These are phyloP conservation scores for Acacia pycnantha DNA, from an alignment of 331 rosid species.

Conservation along the genomic window DNA sequence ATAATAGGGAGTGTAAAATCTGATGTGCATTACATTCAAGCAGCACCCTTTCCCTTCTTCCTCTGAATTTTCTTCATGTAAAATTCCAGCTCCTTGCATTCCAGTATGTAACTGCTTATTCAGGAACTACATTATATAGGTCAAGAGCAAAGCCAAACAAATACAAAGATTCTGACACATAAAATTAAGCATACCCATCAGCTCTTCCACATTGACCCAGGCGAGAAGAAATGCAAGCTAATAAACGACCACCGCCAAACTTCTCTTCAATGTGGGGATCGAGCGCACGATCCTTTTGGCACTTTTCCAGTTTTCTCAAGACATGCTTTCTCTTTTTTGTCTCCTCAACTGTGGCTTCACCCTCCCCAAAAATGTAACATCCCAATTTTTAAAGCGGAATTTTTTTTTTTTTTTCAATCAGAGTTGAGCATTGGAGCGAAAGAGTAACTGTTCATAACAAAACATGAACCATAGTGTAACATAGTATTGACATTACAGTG, in stretches of 20 bases:
- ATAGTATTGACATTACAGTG: too few species aligned
- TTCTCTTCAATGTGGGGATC: slow-evolving; percentile 32
- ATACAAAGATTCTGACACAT: not conserved
- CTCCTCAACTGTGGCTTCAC: slow-evolving; percentile 24
- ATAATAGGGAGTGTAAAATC: not conserved
- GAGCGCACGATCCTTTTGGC: slow-evolving; percentile 16
- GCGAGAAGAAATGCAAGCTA: slow-evolving; percentile 31
- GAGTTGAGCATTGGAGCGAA: too few species aligned
- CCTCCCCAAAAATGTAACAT: too few species aligned
- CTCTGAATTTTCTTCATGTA: slow-evolving; percentile 64
- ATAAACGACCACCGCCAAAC: slow-evolving; percentile 19
- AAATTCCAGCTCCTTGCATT: slow-evolving; percentile 70
- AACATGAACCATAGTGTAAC: too few species aligned
- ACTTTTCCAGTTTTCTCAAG: slow-evolving; percentile 24
- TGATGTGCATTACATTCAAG: slow-evolving; percentile 12
- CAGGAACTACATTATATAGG: too few species aligned
- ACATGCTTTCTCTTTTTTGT: slow-evolving; percentile 26
- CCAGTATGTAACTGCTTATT: slow-evolving; percentile 61
- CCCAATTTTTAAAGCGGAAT: too few species aligned
- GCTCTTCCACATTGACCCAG: slow-evolving; percentile 32
- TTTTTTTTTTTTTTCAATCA: too few species aligned
- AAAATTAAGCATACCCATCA: slow-evolving; percentile 14
- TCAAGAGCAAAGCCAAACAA: not conserved
- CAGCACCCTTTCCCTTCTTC: slow-evolving; percentile 58
- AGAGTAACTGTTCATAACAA: too few species aligned